Conservation (phyloP, 2,329 filamentous ascomycete species). For the Falciphora oryzae region DNA sequence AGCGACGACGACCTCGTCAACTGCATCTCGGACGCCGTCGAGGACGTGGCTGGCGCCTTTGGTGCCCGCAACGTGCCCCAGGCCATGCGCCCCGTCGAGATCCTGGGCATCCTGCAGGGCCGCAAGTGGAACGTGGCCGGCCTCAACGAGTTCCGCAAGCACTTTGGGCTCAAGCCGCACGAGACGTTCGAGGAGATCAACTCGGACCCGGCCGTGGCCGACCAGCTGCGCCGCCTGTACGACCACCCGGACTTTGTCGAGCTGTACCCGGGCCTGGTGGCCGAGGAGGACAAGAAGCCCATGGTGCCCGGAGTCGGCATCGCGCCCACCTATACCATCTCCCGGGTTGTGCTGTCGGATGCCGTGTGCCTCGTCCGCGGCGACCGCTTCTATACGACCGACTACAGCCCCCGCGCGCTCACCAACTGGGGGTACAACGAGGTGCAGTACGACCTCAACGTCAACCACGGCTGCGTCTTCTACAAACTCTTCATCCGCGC, state of each 20-base stretch:
- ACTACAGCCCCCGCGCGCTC: constrained; percentile 66
- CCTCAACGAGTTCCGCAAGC: constrained; percentile 79
- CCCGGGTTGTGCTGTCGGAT: constrained; percentile 69
- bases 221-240: constrained; percentile 61
- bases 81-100: constrained; percentile 69
- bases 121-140: constrained; percentile 72
- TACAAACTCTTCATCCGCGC: constrained; percentile 78
- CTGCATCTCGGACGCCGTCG: constrained; percentile 62
- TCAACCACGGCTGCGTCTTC: constrained; percentile 78
- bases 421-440: constrained; percentile 83
- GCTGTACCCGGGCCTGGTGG: constrained; percentile 71
- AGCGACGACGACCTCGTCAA: constrained; percentile 70
- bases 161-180: constrained; percentile 72
- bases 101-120: constrained; percentile 73
- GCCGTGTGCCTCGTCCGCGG: constrained; percentile 73
- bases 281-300: constrained; percentile 68
- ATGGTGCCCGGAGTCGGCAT: constrained; percentile 72
- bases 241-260: constrained; percentile 76
- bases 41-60: constrained; percentile 71
- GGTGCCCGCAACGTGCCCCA: constrained; percentile 69
- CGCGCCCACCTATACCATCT: constrained; percentile 69
- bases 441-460: constrained; percentile 61
- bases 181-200: constrained; percentile 81
- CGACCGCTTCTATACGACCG: constrained; percentile 73
- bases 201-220: constrained; percentile 63